Evolutionary conservation across 768 basidiomycete genomes (phyloP).

Genomic region (Gloeostereum incarnatum): DNA sequence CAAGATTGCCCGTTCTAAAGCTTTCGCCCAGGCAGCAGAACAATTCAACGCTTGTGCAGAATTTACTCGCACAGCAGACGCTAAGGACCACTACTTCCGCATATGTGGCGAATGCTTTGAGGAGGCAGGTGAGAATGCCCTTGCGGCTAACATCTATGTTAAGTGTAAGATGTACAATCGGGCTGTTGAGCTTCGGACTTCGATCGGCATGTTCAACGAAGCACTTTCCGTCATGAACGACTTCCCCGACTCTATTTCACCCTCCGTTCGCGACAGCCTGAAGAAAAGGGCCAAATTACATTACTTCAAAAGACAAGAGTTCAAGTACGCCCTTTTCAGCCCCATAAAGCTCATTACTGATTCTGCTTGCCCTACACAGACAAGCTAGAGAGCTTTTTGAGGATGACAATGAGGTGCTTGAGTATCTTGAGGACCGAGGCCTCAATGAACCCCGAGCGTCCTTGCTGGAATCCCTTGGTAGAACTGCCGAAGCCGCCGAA

Average conservation of each 20-base stretch:
- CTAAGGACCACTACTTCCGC: conserved; percentile 24
- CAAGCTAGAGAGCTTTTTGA: conserved; percentile 38
- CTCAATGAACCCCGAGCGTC: conserved; percentile 38
- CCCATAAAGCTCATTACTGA: not conserved
- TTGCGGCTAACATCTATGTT: conserved; percentile 36
- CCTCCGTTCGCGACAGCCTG: too few species aligned
- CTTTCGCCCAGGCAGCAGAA: conserved; percentile 32
- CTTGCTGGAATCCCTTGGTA: conserved; percentile 31
- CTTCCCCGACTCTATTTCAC: too few species aligned
- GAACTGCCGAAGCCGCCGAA: conserved; percentile 40
- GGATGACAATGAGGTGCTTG: conserved; percentile 40
- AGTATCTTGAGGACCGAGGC: conserved; percentile 45
- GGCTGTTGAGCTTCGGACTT: conserved; percentile 39
- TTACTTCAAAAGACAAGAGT: conserved; percentile 27
- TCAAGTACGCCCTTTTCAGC: conserved; percentile 14
- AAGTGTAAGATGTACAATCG: conserved; percentile 30
- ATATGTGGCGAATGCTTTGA: conserved; percentile 40
- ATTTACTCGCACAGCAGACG: conserved; percentile 19
- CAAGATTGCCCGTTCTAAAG: conserved; percentile 10
- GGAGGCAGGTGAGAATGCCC: conserved; percentile 23
- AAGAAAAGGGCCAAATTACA: too few species aligned
- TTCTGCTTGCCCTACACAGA: conserved; percentile 27
- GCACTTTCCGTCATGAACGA: conserved; percentile 36
- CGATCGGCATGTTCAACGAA: conserved; percentile 40
- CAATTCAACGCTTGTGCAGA: conserved; percentile 36